Conservation (phyloP, 495 filamentous ascomycete genomes). For the Astrocystis sublimbata region DNA sequence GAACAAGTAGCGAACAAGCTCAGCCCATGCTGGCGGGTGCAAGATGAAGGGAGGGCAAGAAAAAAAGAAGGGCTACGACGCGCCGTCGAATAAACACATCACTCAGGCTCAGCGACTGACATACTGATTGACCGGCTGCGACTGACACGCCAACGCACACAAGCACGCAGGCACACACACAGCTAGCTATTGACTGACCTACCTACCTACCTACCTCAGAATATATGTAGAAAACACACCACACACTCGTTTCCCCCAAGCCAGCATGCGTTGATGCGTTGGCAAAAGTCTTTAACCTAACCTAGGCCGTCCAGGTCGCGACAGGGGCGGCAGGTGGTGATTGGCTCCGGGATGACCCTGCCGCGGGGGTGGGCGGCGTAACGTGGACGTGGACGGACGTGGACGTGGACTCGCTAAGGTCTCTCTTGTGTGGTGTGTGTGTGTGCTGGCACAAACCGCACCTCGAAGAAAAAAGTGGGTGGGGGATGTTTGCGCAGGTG, state of each 20-base stretch:
- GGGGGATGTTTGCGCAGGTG: constrained; percentile 13
- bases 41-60: constrained; percentile 27
- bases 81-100: no score
- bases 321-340: constrained; percentile 32
- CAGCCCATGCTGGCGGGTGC: constrained; percentile 32
- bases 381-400: no score
- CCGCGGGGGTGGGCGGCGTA: constrained; percentile 30
- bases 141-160: constrained; percentile 7
- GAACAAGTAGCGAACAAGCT: neutral
- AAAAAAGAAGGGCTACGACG: no score
- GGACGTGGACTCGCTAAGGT: constrained; percentile 33
- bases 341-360: constrained; percentile 33
- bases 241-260: no score
- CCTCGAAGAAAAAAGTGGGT: constrained; percentile 28
- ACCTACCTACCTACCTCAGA: no score
- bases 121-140: no score
- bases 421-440: no score
- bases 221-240: no score
- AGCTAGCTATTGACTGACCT: no score
- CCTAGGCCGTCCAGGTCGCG: constrained; percentile 27
- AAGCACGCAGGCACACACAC: constrained; percentile 26
- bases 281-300: constrained; percentile 39
- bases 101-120: no score
- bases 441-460: constrained; percentile 20
- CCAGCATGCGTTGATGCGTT: constrained; percentile 45